phyloP scores from a whole-genome alignment of 2,329 filamentous ascomycete species.

The Penicillium sumatraense region DNA sequence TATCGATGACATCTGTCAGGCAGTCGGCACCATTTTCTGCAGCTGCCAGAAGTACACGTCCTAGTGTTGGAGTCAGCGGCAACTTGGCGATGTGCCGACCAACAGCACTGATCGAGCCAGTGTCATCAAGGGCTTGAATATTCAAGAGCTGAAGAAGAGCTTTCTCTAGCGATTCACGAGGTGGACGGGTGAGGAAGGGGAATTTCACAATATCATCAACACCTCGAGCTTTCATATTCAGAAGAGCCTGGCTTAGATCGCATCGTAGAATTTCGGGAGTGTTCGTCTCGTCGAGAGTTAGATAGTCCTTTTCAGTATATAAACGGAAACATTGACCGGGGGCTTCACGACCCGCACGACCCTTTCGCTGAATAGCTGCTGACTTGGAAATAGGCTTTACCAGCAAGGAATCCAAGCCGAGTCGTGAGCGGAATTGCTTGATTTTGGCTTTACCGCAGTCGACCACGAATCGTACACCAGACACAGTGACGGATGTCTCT shows the following conservation, averaged over 20 bases:
- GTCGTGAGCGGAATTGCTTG: conserved; percentile 82
- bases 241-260: conserved; percentile 80
- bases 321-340: conserved; percentile 87
- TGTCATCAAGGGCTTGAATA: conserved; percentile 74
- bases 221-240: conserved; percentile 92
- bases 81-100: conserved; percentile 81
- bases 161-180: conserved; percentile 76
- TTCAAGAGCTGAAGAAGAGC: conserved; percentile 79
- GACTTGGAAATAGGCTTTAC: conserved; percentile 91
- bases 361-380: conserved; percentile 87
- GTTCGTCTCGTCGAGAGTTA: conserved; percentile 71
- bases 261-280: conserved; percentile 89
- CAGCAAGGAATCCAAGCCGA: conserved; percentile 88
- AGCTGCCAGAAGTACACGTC: conserved; percentile 81
- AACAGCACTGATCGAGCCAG: conserved; percentile 72
- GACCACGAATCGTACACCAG: conserved; percentile 87
- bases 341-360: conserved; percentile 90
- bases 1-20: conserved; percentile 81
- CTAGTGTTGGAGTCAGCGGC: conserved; percentile 80
- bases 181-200: conserved; percentile 81
- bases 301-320: conserved; percentile 80
- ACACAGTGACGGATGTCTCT: conserved; percentile 96
- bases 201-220: conserved; percentile 82
- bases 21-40: conserved; percentile 72
- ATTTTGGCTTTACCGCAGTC: conserved; percentile 94